These are phyloP conservation scores for Coffea eugenioides DNA, from an alignment of 257 asterid species.

Conservation along the genomic window DNA sequence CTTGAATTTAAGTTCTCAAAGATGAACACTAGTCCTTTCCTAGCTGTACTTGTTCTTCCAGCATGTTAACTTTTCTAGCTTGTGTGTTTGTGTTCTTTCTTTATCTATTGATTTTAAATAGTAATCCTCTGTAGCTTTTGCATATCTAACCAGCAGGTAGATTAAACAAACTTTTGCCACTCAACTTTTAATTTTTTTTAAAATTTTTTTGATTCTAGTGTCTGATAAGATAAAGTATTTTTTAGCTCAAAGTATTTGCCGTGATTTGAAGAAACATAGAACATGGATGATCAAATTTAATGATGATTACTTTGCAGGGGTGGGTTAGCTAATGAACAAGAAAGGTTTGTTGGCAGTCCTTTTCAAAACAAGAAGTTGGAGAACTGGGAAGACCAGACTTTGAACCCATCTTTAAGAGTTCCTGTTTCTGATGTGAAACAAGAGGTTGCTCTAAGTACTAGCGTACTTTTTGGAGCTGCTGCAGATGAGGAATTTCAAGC, in stretches of 20 bases:
- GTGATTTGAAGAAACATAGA: neutral
- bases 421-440: conserved; percentile 55
- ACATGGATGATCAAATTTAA: neutral
- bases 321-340: conserved; percentile 47
- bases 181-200: neutral
- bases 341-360: conserved; percentile 47
- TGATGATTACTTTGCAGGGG: conserved; percentile 38
- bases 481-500: conserved; percentile 29
- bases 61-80: neutral
- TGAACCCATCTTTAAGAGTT: conserved; percentile 42
- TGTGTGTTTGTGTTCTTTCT: neutral
- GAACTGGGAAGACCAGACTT: conserved; percentile 67
- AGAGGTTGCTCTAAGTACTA: conserved; percentile 31
- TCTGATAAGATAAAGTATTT: neutral
- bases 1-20: neutral
- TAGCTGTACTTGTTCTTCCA: conserved; percentile 1
- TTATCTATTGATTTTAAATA: neutral
- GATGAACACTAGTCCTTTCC: neutral
- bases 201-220: neutral
- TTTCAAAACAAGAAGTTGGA: conserved; percentile 67
- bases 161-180: neutral
- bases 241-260: neutral
- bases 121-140: neutral
- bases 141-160: neutral
- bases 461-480: conserved; percentile 32